Evolutionary conservation across 768 basidiomycete genomes (phyloP), one percentile per base, ranked within the genome.

Genomic region (Termitomyces sp.): DNA sequence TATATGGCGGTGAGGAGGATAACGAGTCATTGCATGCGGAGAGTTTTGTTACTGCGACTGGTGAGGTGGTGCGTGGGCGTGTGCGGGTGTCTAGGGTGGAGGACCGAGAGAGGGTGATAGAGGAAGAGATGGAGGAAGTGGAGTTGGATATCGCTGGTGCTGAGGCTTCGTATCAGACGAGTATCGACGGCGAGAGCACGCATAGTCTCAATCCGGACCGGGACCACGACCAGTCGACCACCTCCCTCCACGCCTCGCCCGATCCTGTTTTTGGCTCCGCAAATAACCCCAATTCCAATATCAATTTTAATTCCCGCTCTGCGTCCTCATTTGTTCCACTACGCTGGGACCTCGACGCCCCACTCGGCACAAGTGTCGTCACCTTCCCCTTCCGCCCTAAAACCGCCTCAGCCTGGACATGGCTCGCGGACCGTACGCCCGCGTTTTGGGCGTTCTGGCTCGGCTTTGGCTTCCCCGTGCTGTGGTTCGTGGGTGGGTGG

Each of bases 401-500:
- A 78, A 61, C 69, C 9, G 10, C 30, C 41, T 34, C 52, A 0
- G 19, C n/a, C 8, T 70, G 62, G 63, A 70, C 64, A 37, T 70
- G 62, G 63, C 42, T 64, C 16, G 58, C 58, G 11, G 37, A 53
- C 2, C 62, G 66, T 8, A 80, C 78, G 0, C 78, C 81, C 0
- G 74, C 80, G 2, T 77, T 79, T 63, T 78, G 85, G 67, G 72
- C 88, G n/a, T 90, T 90, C 70, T 89, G 85, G 84, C 55, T 85
- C 0, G 88, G 88, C 3, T 90, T 90, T 62, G 55, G 88, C 46
- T 84, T 79, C 45, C 88, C 88, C 0, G 81, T 86, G 68, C 78
- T 88, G 52, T 90, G 88, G 88, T 76, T 90, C 44, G 75, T 89
- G 14, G 88, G 88, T 0, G 88, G 88, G 4, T 90, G 88, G 88